Conservation (phyloP, 2,329 filamentous ascomycete species). For the Chalaropsis ovoidea region DNA sequence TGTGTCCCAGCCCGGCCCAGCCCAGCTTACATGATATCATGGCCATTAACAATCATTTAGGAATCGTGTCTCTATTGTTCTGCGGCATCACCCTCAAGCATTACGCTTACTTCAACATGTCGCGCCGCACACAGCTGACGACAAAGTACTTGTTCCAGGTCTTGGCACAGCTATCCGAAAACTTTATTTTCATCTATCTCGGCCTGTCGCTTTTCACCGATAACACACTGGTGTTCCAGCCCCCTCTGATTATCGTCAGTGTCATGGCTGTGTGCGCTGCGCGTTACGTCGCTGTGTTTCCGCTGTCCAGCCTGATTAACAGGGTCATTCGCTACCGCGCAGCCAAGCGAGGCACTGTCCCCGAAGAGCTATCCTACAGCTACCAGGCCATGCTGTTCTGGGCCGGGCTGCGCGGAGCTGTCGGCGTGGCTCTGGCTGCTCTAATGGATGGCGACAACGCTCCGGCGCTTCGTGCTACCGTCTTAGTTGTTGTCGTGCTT, state of each 20-base stretch:
- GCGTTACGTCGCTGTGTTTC: slow-evolving; percentile 89
- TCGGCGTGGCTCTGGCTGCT: slow-evolving; percentile 87
- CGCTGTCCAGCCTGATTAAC: slow-evolving; percentile 80
- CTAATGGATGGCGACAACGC: slow-evolving; percentile 74
- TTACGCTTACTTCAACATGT: slow-evolving; percentile 99
- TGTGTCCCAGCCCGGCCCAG: not conserved
- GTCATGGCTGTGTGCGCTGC: slow-evolving; percentile 85
- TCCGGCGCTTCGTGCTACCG: slow-evolving; percentile 77
- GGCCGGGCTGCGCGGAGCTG: slow-evolving; percentile 89
- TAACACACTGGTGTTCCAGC: slow-evolving; percentile 77
- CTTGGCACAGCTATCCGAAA: slow-evolving; percentile 88
- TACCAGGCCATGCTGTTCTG: slow-evolving; percentile 99
- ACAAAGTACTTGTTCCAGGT: slow-evolving; percentile 97
- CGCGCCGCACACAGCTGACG: slow-evolving; percentile 86
- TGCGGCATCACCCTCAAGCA: slow-evolving; percentile 98
- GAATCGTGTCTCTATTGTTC: slow-evolving; percentile 92
- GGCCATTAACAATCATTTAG: slow-evolving; percentile 37
- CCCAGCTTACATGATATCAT: not conserved
- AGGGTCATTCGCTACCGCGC: slow-evolving; percentile 84
- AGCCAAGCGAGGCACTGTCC: slow-evolving; percentile 56
- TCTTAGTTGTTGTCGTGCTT: slow-evolving; percentile 92
- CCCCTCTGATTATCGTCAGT: slow-evolving; percentile 87
- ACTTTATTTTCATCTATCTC: slow-evolving; percentile 99
- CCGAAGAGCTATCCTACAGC: slow-evolving; percentile 83
- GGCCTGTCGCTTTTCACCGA: slow-evolving; percentile 92